Base-by-base conservation (phyloP, 2,329 filamentous ascomycete species). In the Aspergillus fischeri region DNA sequence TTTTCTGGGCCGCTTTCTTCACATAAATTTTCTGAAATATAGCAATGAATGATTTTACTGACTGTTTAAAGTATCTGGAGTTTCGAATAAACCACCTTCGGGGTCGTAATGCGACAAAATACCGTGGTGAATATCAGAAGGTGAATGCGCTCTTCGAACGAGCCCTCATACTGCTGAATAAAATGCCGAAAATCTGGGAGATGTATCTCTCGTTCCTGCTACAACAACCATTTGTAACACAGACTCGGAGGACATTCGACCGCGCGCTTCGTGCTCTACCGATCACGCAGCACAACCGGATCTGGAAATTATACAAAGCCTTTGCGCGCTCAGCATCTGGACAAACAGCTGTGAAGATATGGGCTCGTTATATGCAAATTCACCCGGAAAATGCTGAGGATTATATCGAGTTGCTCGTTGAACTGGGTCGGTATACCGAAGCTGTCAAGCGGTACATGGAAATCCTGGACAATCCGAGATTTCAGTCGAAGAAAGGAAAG, bases 141-240 rank as follows among this genome's bases (percentile, higher is more conserved):
- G 92, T 97, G 72, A 99, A 99, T 73, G 83, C 90, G 54, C 85
- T 97, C 44, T 99, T 96, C 72, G 94, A 99, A 77, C 85, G 91
- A 65, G 92, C 94, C 3, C 79, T 99, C 52, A 90, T 97, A 57
- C 82, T 99, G 44, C 83, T 99, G 60, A 97, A 99, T 78, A 99
- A 99, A 78, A 99, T 99, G 94, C 94, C 95, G 25, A 85, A 86
- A 64, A 94, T 99, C 71, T 99, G 94, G 95, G 92, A 97, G 73
- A 91, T 97, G 86, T 99, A 97, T 73, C 86, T 99, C 60, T 84
- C 84, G 51, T 97, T 99, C 70, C 81, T 99, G 57, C 86, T 93
- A 71, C 86, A 90, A 69, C 94, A 99, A 73, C 94, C 94, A n/a
- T 80, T 95, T 54, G 86, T 99, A 60, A 97, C 93, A 7, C 82